Evolutionary conservation across 2,329 filamentous ascomycete genomes (phyloP).

Genomic region (Metarhizium anisopliae): DNA sequence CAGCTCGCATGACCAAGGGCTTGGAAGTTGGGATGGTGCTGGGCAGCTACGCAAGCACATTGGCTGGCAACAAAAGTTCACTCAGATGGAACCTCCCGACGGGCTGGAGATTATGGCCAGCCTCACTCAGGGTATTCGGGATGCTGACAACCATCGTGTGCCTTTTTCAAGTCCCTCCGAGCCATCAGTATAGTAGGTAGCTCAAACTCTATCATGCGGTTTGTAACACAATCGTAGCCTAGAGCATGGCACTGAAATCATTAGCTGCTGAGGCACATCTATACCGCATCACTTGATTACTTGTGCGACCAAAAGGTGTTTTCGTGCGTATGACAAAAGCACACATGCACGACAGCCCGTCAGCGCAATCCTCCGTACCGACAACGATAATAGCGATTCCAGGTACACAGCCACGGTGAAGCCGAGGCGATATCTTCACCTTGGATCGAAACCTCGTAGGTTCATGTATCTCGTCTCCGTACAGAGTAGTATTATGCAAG

Average conservation of each 20-base stretch:
- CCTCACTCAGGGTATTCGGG: no score
- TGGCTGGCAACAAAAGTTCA: background rate
- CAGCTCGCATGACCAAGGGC: no score
- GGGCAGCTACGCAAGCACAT: background rate
- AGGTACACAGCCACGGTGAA: background rate
- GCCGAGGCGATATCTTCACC: background rate
- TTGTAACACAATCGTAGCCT: background rate
- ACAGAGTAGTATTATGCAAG: no score
- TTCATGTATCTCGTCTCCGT: background rate
- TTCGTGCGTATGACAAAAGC: constrained; percentile 2
- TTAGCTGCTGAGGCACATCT: background rate
- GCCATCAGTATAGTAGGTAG: background rate
- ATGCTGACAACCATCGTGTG: no score
- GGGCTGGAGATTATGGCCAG: no score
- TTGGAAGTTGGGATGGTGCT: no score
- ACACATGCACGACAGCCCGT: background rate
- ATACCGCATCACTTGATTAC: background rate
- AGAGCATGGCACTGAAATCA: background rate
- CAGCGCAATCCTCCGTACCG: background rate
- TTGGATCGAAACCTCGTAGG: background rate
- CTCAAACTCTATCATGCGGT: background rate
- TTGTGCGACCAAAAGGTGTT: background rate
- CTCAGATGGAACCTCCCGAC: background rate
- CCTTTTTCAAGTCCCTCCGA: no score
- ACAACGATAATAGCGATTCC: background rate